Conservation (phyloP, 371 early-diverging fungal genomes). For the Lichtheimia hyalospora region DNA sequence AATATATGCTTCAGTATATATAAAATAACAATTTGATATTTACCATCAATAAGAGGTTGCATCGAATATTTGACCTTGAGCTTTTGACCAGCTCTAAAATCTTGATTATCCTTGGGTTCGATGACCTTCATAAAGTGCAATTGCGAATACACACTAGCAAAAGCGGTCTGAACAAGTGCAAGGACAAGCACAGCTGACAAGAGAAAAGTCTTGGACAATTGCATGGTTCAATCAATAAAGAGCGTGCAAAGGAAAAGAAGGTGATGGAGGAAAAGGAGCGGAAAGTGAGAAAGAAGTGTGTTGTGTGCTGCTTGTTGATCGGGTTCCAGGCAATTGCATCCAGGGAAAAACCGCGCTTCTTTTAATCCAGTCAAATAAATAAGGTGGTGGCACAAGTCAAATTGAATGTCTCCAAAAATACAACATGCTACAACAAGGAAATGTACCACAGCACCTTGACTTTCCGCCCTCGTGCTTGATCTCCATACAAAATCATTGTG, state of each 20-base stretch:
- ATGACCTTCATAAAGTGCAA: conserved; percentile 49
- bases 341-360: background rate
- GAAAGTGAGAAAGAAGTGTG: conserved; percentile 1
- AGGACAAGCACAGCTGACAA: conserved; percentile 14
- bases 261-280: background rate
- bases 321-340: no score
- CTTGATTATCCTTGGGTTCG: conserved; percentile 39
- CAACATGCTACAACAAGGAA: background rate
- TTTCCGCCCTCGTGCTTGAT: no score
- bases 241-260: conserved; percentile 4
- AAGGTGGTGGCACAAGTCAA: conserved; percentile 13
- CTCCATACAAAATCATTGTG: no score
- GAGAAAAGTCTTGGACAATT: conserved; percentile 13
- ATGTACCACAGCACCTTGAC: no score
- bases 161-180: conserved; percentile 25
- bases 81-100: conserved; percentile 35
- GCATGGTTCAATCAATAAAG: conserved; percentile 11
- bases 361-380: conserved; percentile 3
- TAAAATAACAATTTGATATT: background rate
- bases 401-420: conserved; percentile 11
- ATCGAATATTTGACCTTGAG: conserved; percentile 42
- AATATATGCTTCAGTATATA: no score
- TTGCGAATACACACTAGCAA: conserved; percentile 43
- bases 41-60: conserved; percentile 48
- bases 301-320: no score